Percentiles rank a stretch among this genome's conserved stretches.
Evolutionary conservation across 2,329 filamentous ascomycete species (phyloP).

Genomic region (Cryphonectria parasitica): DNA sequence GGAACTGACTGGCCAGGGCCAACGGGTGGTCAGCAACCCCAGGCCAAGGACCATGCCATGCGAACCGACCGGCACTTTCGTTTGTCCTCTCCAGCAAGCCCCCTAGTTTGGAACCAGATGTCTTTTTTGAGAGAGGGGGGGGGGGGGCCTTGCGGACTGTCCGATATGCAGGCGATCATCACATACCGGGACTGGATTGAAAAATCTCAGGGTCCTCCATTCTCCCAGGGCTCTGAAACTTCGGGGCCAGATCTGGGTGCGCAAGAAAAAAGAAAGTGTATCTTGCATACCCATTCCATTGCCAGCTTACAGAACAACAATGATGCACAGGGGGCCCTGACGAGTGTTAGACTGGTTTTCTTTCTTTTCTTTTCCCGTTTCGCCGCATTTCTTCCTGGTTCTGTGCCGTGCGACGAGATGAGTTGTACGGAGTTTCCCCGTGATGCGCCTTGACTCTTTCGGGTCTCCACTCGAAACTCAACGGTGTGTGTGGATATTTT

Average conservation of each 20-base stretch:
- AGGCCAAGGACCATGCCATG: conserved; percentile 16
- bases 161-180: conserved; percentile 7
- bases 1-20: too few relatives aligned
- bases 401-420: neutral
- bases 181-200: neutral
- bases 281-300: neutral
- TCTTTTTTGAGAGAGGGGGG: neutral
- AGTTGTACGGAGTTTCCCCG: neutral
- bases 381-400: neutral
- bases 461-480: neutral
- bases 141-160: neutral
- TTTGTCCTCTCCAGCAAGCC: neutral
- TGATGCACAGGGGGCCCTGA: neutral
- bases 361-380: neutral
- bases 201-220: neutral
- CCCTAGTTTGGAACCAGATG: conserved; percentile 5
- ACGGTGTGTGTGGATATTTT: neutral
- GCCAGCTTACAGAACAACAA: neutral
- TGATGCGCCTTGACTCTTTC: neutral
- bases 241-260: neutral
- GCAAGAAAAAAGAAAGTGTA: neutral
- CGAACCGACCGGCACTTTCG: conserved; percentile 19
- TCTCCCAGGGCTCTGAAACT: conserved; percentile 4
- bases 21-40: conserved; percentile 5
- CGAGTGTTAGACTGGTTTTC: neutral